A percentile compares a stretch with the other conserved stretches of the same genome.
Evolutionary conservation across 2,329 filamentous ascomycete genomes (phyloP).

Genomic region (Penicillium sp.): DNA sequence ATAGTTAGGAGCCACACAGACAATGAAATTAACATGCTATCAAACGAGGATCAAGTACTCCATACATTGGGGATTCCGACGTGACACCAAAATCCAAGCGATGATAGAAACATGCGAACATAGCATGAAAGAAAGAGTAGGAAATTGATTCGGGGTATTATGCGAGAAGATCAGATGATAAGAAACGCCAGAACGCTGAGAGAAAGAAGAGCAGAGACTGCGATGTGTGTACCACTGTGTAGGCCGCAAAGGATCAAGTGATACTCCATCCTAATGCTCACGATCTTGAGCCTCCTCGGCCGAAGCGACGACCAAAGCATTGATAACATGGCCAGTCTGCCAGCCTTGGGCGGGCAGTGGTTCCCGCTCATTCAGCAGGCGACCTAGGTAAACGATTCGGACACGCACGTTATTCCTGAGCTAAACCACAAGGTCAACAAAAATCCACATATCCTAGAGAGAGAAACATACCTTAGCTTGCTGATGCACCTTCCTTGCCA

Average conservation of each 20-base stretch:
- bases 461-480: conserved; percentile 57
- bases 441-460: background rate
- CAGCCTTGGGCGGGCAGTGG: conserved; percentile 68
- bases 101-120: background rate
- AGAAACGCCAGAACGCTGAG: conserved; percentile 21
- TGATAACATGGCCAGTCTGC: conserved; percentile 70
- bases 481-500: conserved; percentile 61
- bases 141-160: conserved; percentile 27
- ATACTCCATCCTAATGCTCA: background rate
- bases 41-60: background rate
- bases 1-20: background rate
- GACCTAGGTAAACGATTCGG: conserved; percentile 75
- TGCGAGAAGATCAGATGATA: conserved; percentile 19
- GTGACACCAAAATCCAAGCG: background rate
- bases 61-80: background rate
- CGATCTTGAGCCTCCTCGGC: conserved; percentile 3
- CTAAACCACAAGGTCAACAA: conserved; percentile 39
- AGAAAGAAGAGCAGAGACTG: background rate
- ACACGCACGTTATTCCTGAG: conserved; percentile 58
- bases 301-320: conserved; percentile 61
- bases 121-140: background rate
- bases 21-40: background rate
- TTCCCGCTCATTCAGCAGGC: conserved; percentile 66
- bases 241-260: background rate
- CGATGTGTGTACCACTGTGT: background rate